Conservation (phyloP, 1,284 basidiomycete genomes). For the Microbotryum silenes-acaulis region DNA sequence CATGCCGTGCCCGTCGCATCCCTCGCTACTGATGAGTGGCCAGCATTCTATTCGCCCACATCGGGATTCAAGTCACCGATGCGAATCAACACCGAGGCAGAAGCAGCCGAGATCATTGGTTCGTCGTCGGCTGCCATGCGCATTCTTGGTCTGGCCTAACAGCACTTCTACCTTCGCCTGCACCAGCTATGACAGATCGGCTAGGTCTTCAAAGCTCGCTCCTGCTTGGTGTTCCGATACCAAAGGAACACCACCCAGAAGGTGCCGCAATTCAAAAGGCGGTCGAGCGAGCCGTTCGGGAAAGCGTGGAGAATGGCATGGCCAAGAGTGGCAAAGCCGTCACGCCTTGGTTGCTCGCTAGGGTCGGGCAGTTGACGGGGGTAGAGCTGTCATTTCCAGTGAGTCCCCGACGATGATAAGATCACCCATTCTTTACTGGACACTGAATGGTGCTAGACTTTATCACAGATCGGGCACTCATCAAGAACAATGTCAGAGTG, state of each 20-base stretch:
- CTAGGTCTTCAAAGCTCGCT: constrained; percentile 63
- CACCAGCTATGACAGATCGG: constrained; percentile 40
- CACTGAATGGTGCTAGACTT: no score
- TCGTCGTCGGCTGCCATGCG: constrained; percentile 35
- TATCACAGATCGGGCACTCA: constrained; percentile 67
- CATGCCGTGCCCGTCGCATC: constrained; percentile 86
- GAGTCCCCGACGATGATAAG: constrained; percentile 36
- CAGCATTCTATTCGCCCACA: constrained; percentile 81
- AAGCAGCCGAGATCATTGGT: constrained; percentile 67
- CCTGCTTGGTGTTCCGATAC: constrained; percentile 86
- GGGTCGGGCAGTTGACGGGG: constrained; percentile 76
- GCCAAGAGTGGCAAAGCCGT: constrained; percentile 78
- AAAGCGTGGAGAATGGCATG: constrained; percentile 74
- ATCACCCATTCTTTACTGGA: neutral
- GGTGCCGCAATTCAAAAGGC: constrained; percentile 67
- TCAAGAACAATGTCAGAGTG: constrained; percentile 83
- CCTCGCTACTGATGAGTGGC: constrained; percentile 72
- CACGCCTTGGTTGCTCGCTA: constrained; percentile 86
- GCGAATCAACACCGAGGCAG: constrained; percentile 50
- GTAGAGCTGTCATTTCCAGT: constrained; percentile 66
- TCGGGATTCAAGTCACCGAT: constrained; percentile 60
- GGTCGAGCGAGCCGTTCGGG: constrained; percentile 76
- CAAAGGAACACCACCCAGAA: constrained; percentile 58
- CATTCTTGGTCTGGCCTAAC: neutral
- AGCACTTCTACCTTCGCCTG: neutral